phyloP scores from a whole-genome alignment of 441 rosid species.

The Hura crepitans region DNA sequence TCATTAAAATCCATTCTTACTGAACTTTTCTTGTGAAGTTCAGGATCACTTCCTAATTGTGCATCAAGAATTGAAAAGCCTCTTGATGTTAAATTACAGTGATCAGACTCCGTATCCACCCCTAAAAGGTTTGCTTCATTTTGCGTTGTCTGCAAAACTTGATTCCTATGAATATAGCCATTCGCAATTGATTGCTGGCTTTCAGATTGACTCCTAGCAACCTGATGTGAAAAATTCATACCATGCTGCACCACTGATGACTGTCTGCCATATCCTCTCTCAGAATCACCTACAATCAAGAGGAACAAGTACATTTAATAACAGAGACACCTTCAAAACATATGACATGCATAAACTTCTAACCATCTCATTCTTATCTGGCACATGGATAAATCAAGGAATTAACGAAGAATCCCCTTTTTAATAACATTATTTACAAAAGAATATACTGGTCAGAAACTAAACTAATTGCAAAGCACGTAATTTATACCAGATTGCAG shows the following conservation, averaged over 20 bases:
- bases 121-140: conserved; percentile 63
- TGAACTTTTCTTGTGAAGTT: conserved; percentile 45
- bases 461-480: conserved; percentile 7
- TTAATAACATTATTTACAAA: neutral
- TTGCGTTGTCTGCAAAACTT: conserved; percentile 43
- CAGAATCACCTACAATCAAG: conserved; percentile 53
- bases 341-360: conserved; percentile 1
- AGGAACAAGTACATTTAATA: conserved; percentile 9
- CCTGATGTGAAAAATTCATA: conserved; percentile 52
- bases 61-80: conserved; percentile 46
- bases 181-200: conserved; percentile 44
- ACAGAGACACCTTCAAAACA: conserved; percentile 18
- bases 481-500: conserved; percentile 60
- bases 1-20: conserved; percentile 52
- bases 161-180: conserved; percentile 65
- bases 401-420: neutral
- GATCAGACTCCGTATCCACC: conserved; percentile 52
- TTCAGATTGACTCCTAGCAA: conserved; percentile 46
- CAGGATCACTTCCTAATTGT: conserved; percentile 41
- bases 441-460: neutral
- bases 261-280: conserved; percentile 45
- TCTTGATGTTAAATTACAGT: conserved; percentile 44
- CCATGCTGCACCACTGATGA: conserved; percentile 53
- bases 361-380: conserved; percentile 6
- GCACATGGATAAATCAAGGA: neutral